A percentile compares a stretch with the other conserved stretches of the same genome.
Evolutionary conservation across 2,329 filamentous ascomycete species (phyloP).

Genomic region (Aureobasidium mangrovei): DNA sequence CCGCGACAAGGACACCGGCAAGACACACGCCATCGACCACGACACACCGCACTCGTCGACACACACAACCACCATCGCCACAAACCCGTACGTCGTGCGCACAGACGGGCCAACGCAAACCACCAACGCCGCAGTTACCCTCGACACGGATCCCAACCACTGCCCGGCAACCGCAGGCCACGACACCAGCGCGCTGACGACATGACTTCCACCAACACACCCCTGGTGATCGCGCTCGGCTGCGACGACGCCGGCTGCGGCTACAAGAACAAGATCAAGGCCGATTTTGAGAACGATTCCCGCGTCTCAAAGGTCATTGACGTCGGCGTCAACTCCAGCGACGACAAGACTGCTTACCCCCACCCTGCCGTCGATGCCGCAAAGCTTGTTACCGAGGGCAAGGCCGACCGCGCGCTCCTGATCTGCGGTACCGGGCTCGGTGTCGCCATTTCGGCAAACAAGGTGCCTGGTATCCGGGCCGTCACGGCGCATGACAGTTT

Average conservation of each 20-base stretch:
- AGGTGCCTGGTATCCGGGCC: constrained; percentile 74
- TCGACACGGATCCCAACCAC: constrained; percentile 16
- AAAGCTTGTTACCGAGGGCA: constrained; percentile 51
- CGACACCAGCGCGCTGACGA: constrained; percentile 26
- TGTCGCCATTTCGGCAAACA: constrained; percentile 83
- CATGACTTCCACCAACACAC: constrained; percentile 16
- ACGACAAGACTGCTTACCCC: constrained; percentile 75
- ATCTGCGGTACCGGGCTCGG: constrained; percentile 84
- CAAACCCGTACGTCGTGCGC: constrained; percentile 27
- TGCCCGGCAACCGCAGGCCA: constrained; percentile 20
- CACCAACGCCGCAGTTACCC: constrained; percentile 14
- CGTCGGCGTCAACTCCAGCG: constrained; percentile 57
- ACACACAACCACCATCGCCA: constrained; percentile 27
- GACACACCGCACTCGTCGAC: constrained; percentile 27
- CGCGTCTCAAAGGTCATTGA: constrained; percentile 62
- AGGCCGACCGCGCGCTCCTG: constrained; percentile 67
- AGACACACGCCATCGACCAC: constrained; percentile 28
- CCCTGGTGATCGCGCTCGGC: constrained; percentile 55
- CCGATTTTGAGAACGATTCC: constrained; percentile 57
- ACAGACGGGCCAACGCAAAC: constrained; percentile 27
- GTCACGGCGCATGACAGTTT: constrained; percentile 85
- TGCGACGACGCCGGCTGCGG: constrained; percentile 63
- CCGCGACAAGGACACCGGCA: constrained; percentile 28
- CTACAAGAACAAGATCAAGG: constrained; percentile 73
- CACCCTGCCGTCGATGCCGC: constrained; percentile 68